A percentile compares a stretch with the other conserved stretches of the same genome.
Conservation (phyloP, 116 monocot species). For the Papilionanthe hybrid region DNA sequence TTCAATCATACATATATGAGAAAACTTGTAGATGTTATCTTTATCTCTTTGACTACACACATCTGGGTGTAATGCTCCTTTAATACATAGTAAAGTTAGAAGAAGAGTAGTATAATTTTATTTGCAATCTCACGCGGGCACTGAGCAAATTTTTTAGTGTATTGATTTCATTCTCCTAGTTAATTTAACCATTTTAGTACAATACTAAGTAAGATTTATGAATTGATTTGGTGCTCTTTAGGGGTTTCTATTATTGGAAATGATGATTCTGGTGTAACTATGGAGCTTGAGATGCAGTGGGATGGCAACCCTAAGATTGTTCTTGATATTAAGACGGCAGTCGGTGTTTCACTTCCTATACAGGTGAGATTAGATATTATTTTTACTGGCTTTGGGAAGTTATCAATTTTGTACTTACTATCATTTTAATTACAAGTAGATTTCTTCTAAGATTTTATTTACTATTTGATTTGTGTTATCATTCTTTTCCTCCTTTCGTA, state of each 20-base stretch:
- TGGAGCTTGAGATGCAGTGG: slow-evolving; percentile 99
- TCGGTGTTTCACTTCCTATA: slow-evolving; percentile 86
- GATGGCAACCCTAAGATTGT: slow-evolving; percentile 97
- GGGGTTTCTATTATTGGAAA: slow-evolving; percentile 77
- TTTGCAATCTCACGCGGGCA: neutral
- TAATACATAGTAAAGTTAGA: neutral
- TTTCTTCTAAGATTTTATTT: slow-evolving; percentile 1
- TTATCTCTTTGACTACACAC: neutral
- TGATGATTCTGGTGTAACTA: slow-evolving; percentile 61
- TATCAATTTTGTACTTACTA: neutral
- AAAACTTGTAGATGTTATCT: neutral
- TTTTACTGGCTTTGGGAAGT: neutral
- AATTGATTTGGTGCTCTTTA: slow-evolving; percentile 14
- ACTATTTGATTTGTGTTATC: neutral
- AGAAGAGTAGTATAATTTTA: slow-evolving; percentile 1
- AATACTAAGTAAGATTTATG: neutral
- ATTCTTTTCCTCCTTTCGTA: neutral
- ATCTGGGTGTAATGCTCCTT: neutral
- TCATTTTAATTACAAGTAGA: neutral
- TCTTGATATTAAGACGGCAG: slow-evolving; percentile 69
- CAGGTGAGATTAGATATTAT: slow-evolving; percentile 40
- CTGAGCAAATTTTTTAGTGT: neutral
- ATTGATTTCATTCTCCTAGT: neutral
- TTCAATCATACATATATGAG: neutral
- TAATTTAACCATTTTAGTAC: neutral